Evolutionary conservation across 768 basidiomycete genomes (phyloP).

Genomic region (Mycena albidolilacea): DNA sequence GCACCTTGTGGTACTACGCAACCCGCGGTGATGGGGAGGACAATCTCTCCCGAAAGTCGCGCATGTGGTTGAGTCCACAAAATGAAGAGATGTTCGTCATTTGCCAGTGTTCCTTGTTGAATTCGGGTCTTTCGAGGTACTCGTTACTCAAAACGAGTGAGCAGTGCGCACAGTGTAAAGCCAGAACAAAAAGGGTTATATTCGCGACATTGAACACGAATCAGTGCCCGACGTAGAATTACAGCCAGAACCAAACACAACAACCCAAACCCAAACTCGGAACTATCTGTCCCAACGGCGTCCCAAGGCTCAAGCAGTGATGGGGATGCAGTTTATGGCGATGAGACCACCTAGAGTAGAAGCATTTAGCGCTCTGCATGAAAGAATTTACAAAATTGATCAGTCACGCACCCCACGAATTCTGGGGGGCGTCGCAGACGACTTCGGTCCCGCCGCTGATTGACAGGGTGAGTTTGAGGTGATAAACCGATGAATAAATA

Average conservation of each 20-base stretch:
- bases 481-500: no score
- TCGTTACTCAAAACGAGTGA: constrained; percentile 2
- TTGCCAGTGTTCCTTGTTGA: not conserved
- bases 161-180: constrained; percentile 2
- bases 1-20: constrained; percentile 1
- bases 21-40: not conserved
- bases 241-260: not conserved
- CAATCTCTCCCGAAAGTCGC: constrained; percentile 4
- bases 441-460: no score
- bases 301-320: no score
- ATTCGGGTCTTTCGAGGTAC: constrained; percentile 2
- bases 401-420: no score
- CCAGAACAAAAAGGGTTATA: not conserved
- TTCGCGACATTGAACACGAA: not conserved
- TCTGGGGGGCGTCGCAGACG: no score
- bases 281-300: no score
- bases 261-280: no score
- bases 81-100: constrained; percentile 1
- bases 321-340: no score
- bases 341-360: no score
- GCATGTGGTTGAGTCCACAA: constrained; percentile 7
- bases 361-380: no score
- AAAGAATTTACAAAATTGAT: no score
- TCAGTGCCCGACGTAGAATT: constrained; percentile 3
- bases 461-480: no score